Conservation (phyloP, 352 stramenopile genomes). For the Phytophthora fragariae region DNA sequence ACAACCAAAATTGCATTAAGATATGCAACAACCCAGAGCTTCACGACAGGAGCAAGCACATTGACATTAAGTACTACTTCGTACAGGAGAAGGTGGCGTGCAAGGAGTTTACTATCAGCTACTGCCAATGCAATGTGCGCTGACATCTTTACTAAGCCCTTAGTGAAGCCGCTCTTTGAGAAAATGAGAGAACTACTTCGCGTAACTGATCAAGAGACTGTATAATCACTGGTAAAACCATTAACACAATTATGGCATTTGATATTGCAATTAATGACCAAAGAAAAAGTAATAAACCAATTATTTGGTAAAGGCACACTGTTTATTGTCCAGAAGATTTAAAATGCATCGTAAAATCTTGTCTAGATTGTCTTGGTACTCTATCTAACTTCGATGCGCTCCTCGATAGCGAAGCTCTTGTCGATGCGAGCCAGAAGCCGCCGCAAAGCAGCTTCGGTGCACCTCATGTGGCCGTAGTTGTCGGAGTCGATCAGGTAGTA, state of each 20-base stretch:
- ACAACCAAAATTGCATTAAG: conserved; percentile 23
- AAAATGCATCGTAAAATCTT: conserved; percentile 11
- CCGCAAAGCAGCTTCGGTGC: too few species aligned
- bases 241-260: too few species aligned
- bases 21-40: background rate
- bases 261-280: too few species aligned
- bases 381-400: too few species aligned
- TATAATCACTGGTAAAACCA: too few species aligned
- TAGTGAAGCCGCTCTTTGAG: background rate
- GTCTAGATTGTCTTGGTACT: background rate
- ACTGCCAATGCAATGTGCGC: conserved; percentile 20
- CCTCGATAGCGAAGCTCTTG: too few species aligned
- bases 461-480: too few species aligned
- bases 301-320: background rate
- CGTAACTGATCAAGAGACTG: too few species aligned
- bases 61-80: conserved; percentile 18
- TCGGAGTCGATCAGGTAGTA: too few species aligned
- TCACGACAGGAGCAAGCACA: conserved; percentile 16
- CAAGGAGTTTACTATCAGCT: conserved; percentile 15
- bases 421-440: too few species aligned
- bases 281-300: too few species aligned
- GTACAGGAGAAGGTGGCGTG: conserved; percentile 9
- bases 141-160: background rate
- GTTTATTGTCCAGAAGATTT: conserved; percentile 14
- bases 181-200: conserved; percentile 2